Evolutionary conservation across 192 early-diverging fungal species (phyloP), one percentile per base, ranked within the genome.

Genomic region (Coemansia sp.): DNA sequence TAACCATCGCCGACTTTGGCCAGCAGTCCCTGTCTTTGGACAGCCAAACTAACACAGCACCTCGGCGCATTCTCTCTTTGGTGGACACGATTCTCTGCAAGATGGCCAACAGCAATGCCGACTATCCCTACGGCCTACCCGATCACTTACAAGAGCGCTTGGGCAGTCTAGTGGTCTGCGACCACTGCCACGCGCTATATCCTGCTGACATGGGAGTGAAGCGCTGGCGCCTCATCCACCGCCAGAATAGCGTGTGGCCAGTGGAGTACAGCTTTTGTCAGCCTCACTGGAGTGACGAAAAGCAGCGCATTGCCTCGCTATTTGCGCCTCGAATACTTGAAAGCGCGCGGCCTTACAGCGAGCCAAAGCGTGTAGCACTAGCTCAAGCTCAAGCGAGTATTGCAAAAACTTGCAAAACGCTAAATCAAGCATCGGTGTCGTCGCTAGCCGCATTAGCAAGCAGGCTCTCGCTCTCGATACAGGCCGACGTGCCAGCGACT

Each of bases 191-290:
- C 61, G 38, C 19, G 27, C 63, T 76, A 38, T 76, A 67, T 34
- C 74, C 74, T 8, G 61, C 56, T n/a, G 60, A 1, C 26, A 27
- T 37, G 3, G 68, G 63, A 4, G 44, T 54, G 53, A 67, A 57
- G 44, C 68, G 74, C 52, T 66, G 50, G 64, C 56, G 64, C 1
- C 57, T 76, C 8, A 32, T 70, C 0, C 56, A 36, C 8, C 74
- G 74, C 8, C 59, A 70, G 12, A 52, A 60, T 0, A 32, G 12
- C 2, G 41, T 52, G 17, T 52, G 61, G 53, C 74, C 68, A 10
- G 26, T 76, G 11, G 74, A 76, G 60, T 70, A 70, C 53, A 60
- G 34, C 33, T 60, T 76, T 39, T 76, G 74, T 27, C 40, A 50
- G 15, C 56, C 63, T 15, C 74, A 76, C 42, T 76, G 74, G 74